phyloP scores from a whole-genome alignment of 208 protist genomes.

The Acanthamoeba sp. region DNA sequence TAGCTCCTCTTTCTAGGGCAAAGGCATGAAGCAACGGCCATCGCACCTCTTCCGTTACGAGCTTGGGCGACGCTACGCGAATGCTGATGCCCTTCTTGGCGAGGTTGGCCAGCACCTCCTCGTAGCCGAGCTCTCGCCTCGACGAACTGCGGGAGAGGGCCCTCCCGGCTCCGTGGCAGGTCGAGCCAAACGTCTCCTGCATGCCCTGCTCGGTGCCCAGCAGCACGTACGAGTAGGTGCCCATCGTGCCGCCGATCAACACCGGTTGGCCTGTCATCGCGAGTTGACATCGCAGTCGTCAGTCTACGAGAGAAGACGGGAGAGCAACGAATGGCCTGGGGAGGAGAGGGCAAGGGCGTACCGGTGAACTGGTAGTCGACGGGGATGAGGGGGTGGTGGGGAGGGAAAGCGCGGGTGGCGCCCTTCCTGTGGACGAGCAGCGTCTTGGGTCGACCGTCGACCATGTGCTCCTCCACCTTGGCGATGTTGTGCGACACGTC shows the following conservation, averaged over 20 bases:
- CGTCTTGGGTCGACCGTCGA: constrained; percentile 87
- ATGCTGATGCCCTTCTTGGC: constrained; percentile 88
- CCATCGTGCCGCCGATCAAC: constrained; percentile 95
- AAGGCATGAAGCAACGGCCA: background rate
- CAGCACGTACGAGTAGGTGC: constrained; percentile 92
- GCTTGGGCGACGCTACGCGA: constrained; percentile 90
- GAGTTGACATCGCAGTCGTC: background rate
- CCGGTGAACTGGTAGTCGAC: constrained; percentile 88
- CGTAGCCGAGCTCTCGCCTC: constrained; percentile 75
- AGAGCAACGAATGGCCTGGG: background rate
- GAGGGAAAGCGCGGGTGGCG: constrained; percentile 93
- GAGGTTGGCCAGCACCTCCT: constrained; percentile 86
- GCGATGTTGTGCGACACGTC: constrained; percentile 95
- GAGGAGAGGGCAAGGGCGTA: background rate
- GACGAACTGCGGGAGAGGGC: constrained; percentile 84
- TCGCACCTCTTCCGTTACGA: constrained; percentile 91
- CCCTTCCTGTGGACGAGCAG: constrained; percentile 95
- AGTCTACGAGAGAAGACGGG: background rate
- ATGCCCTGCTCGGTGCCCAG: constrained; percentile 91
- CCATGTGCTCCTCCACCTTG: constrained; percentile 91
- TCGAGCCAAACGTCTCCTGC: constrained; percentile 90
- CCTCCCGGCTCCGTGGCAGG: constrained; percentile 94
- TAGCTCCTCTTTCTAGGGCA: background rate
- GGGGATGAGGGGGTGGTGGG: constrained; percentile 92
- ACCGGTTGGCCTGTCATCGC: constrained; percentile 92